Conservation (phyloP, 164 flowering plant species). For the Tetracentron sinense region DNA sequence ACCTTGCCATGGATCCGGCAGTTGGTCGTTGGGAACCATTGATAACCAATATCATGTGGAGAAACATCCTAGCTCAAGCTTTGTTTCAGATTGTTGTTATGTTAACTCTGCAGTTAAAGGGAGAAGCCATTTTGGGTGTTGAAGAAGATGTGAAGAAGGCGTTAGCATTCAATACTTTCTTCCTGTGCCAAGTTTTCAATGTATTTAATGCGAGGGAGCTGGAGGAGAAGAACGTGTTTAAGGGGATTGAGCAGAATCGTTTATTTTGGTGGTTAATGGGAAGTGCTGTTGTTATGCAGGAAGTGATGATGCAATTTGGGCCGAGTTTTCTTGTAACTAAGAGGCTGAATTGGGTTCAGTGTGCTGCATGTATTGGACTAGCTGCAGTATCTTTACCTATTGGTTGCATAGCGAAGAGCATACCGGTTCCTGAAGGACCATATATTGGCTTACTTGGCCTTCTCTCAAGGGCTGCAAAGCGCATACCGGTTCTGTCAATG, state of each 20-base stretch:
- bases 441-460: too few relatives aligned
- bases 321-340: neutral
- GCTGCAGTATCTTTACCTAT: neutral
- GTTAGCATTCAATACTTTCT: conserved; percentile 17
- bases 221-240: conserved; percentile 13
- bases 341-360: neutral
- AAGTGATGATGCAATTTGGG: neutral
- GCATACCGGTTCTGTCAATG: too few relatives aligned
- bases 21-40: neutral
- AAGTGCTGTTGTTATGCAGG: conserved; percentile 7
- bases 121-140: conserved; percentile 3
- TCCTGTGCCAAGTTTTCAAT: conserved; percentile 20
- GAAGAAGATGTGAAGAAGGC: neutral
- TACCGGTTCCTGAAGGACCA: neutral
- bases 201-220: conserved; percentile 16
- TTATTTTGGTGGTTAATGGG: conserved; percentile 9
- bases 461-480: too few relatives aligned
- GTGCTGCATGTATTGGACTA: neutral
- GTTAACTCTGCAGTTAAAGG: conserved; percentile 13
- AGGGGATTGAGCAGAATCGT: conserved; percentile 7
- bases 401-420: neutral
- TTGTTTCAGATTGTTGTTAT: conserved; percentile 6
- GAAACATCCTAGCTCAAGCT: conserved; percentile 13
- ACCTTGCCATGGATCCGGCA: neutral
- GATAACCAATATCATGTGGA: conserved; percentile 15